Evolutionary conservation across 176 grass and related monocot genomes (phyloP).

Genomic region (Carex kokanica): DNA sequence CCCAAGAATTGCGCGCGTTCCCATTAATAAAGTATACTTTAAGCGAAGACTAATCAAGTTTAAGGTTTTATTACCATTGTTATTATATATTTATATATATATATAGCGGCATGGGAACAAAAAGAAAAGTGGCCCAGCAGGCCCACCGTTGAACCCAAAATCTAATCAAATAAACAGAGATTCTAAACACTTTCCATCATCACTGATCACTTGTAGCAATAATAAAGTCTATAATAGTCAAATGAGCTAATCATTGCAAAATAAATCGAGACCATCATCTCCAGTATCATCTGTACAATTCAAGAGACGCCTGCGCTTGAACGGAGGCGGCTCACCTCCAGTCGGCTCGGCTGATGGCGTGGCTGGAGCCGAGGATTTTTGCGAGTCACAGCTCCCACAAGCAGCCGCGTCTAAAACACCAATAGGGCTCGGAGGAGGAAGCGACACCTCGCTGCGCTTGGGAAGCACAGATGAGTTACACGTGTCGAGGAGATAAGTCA

Average conservation of each 20-base stretch:
- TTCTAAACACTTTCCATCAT: conserved; percentile 16
- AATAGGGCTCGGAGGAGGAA: conserved; percentile 28
- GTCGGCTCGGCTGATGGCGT: not conserved
- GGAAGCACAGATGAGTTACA: not conserved
- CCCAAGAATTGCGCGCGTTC: too few species aligned
- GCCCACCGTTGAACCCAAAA: conserved; percentile 3
- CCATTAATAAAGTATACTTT: not conserved
- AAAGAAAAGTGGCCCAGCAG: not conserved
- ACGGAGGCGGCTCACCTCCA: conserved; percentile 13
- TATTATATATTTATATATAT: conserved; percentile 13
- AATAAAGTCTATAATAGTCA: conserved; percentile 16
- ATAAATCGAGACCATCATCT: conserved; percentile 31
- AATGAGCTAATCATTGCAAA: conserved; percentile 17
- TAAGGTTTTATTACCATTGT: conserved; percentile 9
- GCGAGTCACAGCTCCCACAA: conserved; percentile 34
- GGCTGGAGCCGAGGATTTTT: not conserved
- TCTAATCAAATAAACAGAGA: conserved; percentile 25
- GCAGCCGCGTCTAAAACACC: conserved; percentile 40
- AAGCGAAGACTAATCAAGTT: not conserved
- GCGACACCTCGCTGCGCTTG: conserved; percentile 2
- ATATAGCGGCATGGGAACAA: conserved; percentile 26
- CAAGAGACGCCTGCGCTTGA: conserved; percentile 32
- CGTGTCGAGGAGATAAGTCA: conserved; percentile 27
- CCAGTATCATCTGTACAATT: conserved; percentile 30
- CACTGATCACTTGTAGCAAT: not conserved